Percentiles rank a stretch among this genome's conserved stretches.
Evolutionary conservation across 768 basidiomycete species (phyloP).

Genomic region (Suillus alpinus): DNA sequence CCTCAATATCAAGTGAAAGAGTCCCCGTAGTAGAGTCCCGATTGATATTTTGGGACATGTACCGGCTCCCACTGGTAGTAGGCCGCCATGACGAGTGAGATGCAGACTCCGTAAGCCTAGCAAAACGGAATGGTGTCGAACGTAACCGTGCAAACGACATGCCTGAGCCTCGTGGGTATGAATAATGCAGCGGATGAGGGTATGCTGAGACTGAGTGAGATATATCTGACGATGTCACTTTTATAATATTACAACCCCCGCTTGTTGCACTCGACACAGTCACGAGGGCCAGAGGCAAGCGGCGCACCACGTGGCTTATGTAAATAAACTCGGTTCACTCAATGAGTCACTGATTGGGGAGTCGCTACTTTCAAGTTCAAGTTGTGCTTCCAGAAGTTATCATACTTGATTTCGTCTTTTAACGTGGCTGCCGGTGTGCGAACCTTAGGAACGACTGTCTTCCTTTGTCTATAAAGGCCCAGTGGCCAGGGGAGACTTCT

Average conservation of each 20-base stretch:
- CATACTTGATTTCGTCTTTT: no score
- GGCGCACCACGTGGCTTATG: no score
- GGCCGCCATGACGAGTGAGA: constrained; percentile 9
- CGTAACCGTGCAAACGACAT: constrained; percentile 21
- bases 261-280: background rate
- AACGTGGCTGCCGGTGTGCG: no score
- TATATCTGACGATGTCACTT: constrained; percentile 12
- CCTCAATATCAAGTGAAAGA: constrained; percentile 51
- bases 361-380: no score
- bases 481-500: no score
- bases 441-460: no score
- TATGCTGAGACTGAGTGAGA: background rate
- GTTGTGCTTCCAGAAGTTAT: no score
- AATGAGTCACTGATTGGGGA: no score
- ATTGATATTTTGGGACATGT: constrained; percentile 11
- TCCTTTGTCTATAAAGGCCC: no score
- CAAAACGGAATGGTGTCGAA: constrained; percentile 11
- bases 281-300: background rate
- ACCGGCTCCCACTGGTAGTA: constrained; percentile 8
- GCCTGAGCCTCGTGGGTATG: constrained; percentile 6
- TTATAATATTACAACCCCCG: constrained; percentile 16
- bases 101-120: constrained; percentile 7
- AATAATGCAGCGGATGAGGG: background rate
- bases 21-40: constrained; percentile 49
- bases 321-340: no score